A percentile compares a stretch with the other conserved stretches of the same genome.
These are phyloP conservation scores for Cytospora leucostoma DNA, from an alignment of 2,329 filamentous ascomycete genomes.

Conservation along the genomic window DNA sequence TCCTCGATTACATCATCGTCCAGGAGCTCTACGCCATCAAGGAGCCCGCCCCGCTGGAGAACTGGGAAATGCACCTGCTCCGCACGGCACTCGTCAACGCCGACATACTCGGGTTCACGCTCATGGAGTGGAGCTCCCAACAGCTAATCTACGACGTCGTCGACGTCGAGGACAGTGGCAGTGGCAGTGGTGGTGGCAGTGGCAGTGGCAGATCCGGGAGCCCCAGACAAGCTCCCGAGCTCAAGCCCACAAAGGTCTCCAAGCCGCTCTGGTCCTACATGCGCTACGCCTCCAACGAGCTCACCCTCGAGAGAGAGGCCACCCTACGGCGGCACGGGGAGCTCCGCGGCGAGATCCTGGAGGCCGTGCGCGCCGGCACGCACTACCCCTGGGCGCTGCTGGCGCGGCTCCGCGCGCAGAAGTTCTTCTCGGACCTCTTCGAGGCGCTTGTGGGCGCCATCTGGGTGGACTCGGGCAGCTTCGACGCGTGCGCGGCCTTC, in stretches of 20 bases:
- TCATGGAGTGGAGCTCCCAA: constrained; percentile 57
- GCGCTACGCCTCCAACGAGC: constrained; percentile 53
- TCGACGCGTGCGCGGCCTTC: constrained; percentile 61
- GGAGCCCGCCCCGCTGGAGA: constrained; percentile 41
- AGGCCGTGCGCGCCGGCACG: constrained; percentile 50
- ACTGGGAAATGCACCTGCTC: constrained; percentile 71
- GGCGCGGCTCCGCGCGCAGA: constrained; percentile 64
- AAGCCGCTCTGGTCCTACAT: constrained; percentile 69
- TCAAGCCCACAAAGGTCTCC: constrained; percentile 26
- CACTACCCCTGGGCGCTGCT: constrained; percentile 79
- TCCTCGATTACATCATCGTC: constrained; percentile 79
- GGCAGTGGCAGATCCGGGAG: constrained; percentile 31
- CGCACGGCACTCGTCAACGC: constrained; percentile 78
- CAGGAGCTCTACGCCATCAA: constrained; percentile 53
- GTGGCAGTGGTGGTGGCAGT: not conserved
- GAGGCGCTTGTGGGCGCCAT: constrained; percentile 81
- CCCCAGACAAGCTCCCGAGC: constrained; percentile 19
- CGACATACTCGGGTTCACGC: constrained; percentile 75
- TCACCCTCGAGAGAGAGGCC: constrained; percentile 49
- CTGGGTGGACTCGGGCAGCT: constrained; percentile 74
- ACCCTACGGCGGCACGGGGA: constrained; percentile 48
- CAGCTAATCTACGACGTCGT: constrained; percentile 35
- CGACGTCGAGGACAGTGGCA: not conserved
- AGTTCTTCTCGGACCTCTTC: constrained; percentile 82
- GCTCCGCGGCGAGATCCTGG: constrained; percentile 51